Base-by-base conservation (phyloP, 306 rosid genomes). In the Purshia tridentata region DNA sequence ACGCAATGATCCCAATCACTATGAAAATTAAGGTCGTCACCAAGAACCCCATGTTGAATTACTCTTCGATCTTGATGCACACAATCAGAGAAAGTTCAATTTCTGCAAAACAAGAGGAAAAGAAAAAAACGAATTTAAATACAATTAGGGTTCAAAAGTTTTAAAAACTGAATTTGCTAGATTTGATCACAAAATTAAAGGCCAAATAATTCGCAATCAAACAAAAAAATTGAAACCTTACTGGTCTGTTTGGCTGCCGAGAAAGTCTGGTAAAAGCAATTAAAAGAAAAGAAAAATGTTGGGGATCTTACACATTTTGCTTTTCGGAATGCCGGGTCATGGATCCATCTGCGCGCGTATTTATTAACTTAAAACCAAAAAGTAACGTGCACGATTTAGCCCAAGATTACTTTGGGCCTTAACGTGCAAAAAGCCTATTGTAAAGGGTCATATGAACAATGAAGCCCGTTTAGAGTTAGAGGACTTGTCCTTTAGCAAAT, bases 31-130 rank as follows among this genome's bases (percentile, higher is more conserved):
- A 85, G 78, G 89, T 78, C 40, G 97, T 92, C 41, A 89, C 85
- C 79, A 92, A 69, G 78, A 92, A 92, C 68, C 93, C 97, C 97
- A 92, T 92, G 50, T 51, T 63, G 76, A 85, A 77, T 86, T 81
- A 84, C 52, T 67, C 72, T 68, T 49, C 83, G 88, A 88, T 85
- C 80, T 78, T 14, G 72, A 73, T 46, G 52, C 55, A 20, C 37
- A 45, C 42, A 76, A 84, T 76, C 86, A 77, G 81, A 72, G n/a
- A 79, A 78, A 72, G 73, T 70, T 46, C 45, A 77, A 70, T 79
- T 80, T 84, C 97, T 74, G 82, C 62, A 40, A 53, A 39, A 46
- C 10, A 40, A 55, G 9, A 41, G 9, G 0, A 9, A 29, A 35
- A 16, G 23, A 39, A 73, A 6, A 73, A 6, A 49, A 15, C 8